Conservation (phyloP, 306 rosid species). For the Ceratonia siliqua region DNA sequence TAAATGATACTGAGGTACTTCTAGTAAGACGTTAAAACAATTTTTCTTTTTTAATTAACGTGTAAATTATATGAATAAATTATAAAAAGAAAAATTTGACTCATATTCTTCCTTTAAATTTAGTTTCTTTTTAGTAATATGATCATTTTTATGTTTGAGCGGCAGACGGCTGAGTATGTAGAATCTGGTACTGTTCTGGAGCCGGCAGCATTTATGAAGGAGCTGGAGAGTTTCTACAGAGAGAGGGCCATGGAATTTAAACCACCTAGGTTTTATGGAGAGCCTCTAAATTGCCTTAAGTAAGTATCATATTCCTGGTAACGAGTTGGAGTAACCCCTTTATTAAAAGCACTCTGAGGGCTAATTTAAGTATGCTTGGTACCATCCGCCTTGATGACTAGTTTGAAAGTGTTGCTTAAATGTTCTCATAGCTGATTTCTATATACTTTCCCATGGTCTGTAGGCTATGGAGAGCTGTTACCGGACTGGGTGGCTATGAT, state of each 20-base stretch:
- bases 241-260: conserved; percentile 75
- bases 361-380: conserved; percentile 23
- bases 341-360: conserved; percentile 6
- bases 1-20: conserved; percentile 49
- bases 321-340: not conserved
- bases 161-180: conserved; percentile 58
- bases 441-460: not conserved
- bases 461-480: no score
- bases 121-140: not conserved
- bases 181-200: conserved; percentile 53
- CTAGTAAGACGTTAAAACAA: not conserved
- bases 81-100: not conserved
- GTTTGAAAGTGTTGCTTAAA: conserved; percentile 19
- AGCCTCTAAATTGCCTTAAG: conserved; percentile 82
- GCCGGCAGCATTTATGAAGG: conserved; percentile 67
- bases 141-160: not conserved
- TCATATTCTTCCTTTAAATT: not conserved
- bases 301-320: conserved; percentile 38
- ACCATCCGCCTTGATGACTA: not conserved
- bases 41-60: not conserved
- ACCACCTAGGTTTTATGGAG: conserved; percentile 84
- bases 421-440: conserved; percentile 20
- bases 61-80: not conserved
- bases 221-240: conserved; percentile 64
- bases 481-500: no score